phyloP scores from a whole-genome alignment of 495 filamentous ascomycete genomes.

The Aspergillus bertholletiae region DNA sequence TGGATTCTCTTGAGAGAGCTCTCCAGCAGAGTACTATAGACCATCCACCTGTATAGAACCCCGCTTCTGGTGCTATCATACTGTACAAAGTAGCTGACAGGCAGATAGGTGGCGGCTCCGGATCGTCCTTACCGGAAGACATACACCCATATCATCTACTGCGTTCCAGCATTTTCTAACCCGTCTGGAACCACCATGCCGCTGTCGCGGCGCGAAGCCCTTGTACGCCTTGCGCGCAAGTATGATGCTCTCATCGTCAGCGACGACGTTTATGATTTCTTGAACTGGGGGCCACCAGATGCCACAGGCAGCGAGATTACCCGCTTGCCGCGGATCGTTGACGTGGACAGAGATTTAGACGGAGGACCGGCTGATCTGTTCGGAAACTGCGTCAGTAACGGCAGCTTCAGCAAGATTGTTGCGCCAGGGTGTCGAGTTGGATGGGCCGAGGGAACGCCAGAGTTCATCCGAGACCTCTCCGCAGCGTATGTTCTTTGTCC shows the following conservation, averaged over 20 bases:
- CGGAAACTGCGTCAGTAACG: constrained; percentile 68
- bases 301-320: constrained; percentile 7
- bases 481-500: constrained; percentile 39
- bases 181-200: constrained; percentile 63
- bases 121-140: constrained; percentile 44
- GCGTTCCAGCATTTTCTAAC: constrained; percentile 66
- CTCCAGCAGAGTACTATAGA: neutral
- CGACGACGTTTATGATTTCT: constrained; percentile 78
- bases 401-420: constrained; percentile 67
- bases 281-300: constrained; percentile 46
- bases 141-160: constrained; percentile 71
- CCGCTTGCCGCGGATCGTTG: constrained; percentile 57
- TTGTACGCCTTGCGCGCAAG: constrained; percentile 58
- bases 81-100: neutral
- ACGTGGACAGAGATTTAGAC: constrained; percentile 54
- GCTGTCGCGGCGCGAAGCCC: constrained; percentile 42
- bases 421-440: constrained; percentile 66
- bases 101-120: constrained; percentile 20
- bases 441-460: constrained; percentile 63
- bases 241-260: constrained; percentile 63
- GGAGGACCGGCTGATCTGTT: constrained; percentile 43
- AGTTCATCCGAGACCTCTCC: constrained; percentile 53
- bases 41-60: neutral
- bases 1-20: constrained; percentile 14
- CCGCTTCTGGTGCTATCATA: neutral